phyloP scores from a whole-genome alignment of 257 asterid species.

The Rehmannia glutinosa region DNA sequence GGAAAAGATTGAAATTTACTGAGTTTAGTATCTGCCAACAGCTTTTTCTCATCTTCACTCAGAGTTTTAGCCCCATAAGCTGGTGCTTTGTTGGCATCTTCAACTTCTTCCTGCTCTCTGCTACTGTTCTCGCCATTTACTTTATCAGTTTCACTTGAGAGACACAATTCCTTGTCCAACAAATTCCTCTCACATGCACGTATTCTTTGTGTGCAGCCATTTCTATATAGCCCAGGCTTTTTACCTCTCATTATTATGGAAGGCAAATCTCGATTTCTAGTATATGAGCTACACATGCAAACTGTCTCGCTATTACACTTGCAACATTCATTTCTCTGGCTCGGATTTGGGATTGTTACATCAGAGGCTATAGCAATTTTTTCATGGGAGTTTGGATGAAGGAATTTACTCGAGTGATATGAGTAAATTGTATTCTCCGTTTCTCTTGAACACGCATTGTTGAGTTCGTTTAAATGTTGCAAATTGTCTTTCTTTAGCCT shows the following conservation, averaged over 20 bases:
- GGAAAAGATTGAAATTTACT: constrained; percentile 29
- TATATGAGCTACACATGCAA: constrained; percentile 30
- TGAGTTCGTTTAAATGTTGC: constrained; percentile 19
- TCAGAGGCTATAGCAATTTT: constrained; percentile 25
- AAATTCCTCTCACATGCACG: constrained; percentile 59
- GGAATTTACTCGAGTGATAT: no score
- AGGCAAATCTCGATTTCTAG: constrained; percentile 49
- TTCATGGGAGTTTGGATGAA: no score
- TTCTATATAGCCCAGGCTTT: constrained; percentile 55
- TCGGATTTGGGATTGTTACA: constrained; percentile 8
- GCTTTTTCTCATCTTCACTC: constrained; percentile 31
- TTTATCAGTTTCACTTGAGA: constrained; percentile 28
- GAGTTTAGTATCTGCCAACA: no score
- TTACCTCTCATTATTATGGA: constrained; percentile 55
- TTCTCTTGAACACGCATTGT: constrained; percentile 16
- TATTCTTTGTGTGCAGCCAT: constrained; percentile 76
- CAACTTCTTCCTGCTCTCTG: constrained; percentile 23
- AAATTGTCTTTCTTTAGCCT: constrained; percentile 31
- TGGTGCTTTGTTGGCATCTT: constrained; percentile 26
- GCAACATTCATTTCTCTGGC: constrained; percentile 25
- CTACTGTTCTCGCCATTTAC: constrained; percentile 16
- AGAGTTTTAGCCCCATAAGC: constrained; percentile 21
- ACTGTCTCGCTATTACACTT: constrained; percentile 26
- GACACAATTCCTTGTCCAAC: constrained; percentile 33
- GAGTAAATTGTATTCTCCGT: constrained; percentile 21